A percentile compares a stretch with the other conserved stretches of the same genome.
These are phyloP conservation scores for Globisporangium nagaii DNA, from an alignment of 352 stramenopile species.

Conservation along the genomic window DNA sequence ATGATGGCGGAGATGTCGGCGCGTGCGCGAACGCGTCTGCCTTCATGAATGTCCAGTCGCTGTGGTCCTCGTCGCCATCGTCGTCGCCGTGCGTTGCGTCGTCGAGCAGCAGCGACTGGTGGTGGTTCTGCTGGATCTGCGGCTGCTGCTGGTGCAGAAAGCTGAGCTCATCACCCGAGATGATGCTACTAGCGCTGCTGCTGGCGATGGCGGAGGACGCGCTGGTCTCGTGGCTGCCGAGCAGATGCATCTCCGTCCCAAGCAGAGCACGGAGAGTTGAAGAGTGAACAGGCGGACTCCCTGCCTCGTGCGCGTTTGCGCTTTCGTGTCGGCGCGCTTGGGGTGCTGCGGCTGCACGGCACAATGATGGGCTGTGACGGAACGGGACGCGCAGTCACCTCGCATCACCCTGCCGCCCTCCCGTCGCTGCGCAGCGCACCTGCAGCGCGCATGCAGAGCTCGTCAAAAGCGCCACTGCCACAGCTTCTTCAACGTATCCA, in stretches of 20 bases:
- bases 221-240: constrained; percentile 9
- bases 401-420: too few species aligned
- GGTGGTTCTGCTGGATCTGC: background rate
- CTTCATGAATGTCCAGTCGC: constrained; percentile 15
- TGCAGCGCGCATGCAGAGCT: background rate
- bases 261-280: constrained; percentile 9
- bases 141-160: constrained; percentile 2
- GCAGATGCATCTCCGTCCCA: constrained; percentile 4
- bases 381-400: background rate
- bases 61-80: constrained; percentile 1
- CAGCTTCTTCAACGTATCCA: constrained; percentile 2
- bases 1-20: too few species aligned
- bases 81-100: background rate
- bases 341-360: background rate
- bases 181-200: background rate
- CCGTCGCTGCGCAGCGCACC: background rate
- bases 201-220: constrained; percentile 6
- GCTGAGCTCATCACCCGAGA: constrained; percentile 5
- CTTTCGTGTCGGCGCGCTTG: background rate
- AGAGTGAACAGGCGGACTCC: constrained; percentile 1
- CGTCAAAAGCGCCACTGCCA: background rate
- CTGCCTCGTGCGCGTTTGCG: background rate
- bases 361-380: background rate
- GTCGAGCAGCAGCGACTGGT: background rate
- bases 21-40: constrained; percentile 1